These are phyloP conservation scores for Chlorella sp. DNA, from an alignment of 139 green algal species.

Conservation along the genomic window DNA sequence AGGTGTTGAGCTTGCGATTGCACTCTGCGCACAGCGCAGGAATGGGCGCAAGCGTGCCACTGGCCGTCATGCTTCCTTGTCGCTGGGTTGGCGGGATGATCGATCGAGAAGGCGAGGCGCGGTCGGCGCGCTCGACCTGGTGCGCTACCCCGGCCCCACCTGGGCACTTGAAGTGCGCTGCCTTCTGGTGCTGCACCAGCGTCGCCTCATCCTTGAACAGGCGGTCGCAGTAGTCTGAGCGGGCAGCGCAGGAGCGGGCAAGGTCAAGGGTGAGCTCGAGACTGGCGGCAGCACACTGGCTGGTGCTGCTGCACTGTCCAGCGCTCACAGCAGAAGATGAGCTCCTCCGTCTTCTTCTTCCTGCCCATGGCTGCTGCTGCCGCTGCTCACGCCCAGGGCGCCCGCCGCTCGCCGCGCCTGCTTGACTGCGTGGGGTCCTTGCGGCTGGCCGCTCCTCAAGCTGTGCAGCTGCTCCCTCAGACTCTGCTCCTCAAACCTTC, in stretches of 20 bases:
- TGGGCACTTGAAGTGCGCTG: slow-evolving; percentile 75
- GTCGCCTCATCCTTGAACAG: slow-evolving; percentile 79
- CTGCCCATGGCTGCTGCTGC: slow-evolving; percentile 32
- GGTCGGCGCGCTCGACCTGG: too few species aligned
- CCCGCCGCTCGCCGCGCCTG: too few species aligned
- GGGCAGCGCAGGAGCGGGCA: neutral
- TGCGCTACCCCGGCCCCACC: slow-evolving; percentile 1
- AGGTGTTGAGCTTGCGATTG: slow-evolving; percentile 72
- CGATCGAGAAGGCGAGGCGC: too few species aligned
- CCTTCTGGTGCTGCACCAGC: slow-evolving; percentile 86
- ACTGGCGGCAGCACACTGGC: neutral
- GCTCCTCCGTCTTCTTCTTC: slow-evolving; percentile 63
- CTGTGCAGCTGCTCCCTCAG: too few species aligned
- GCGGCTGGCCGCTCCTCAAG: too few species aligned
- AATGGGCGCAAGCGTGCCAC: too few species aligned
- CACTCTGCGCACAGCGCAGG: too few species aligned
- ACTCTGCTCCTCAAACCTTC: too few species aligned
- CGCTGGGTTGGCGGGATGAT: too few species aligned
- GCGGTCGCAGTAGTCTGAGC: slow-evolving; percentile 80
- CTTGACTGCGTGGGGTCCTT: too few species aligned
- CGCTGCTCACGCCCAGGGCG: too few species aligned
- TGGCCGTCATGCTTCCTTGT: too few species aligned
- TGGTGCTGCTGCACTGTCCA: neutral
- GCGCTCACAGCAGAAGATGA: slow-evolving; percentile 59
- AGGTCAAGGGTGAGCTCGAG: neutral